Conservation (phyloP, 192 early-diverging fungal genomes). For the Backusella psychrophila region DNA sequence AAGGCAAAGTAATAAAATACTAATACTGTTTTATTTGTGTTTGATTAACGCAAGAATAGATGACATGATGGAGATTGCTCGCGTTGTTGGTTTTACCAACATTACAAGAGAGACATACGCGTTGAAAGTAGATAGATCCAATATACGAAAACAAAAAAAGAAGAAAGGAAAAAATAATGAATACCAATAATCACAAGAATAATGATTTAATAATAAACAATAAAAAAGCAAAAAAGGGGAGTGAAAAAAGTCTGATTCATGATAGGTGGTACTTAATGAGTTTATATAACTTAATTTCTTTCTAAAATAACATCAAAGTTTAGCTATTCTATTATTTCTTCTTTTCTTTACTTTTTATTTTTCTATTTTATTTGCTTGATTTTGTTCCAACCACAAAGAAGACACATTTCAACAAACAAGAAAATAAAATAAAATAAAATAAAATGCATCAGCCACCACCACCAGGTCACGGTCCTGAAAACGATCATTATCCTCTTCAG, state of each 20-base stretch:
- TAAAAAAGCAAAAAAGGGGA: neutral
- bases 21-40: neutral
- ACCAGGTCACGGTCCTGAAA: conserved; percentile 8
- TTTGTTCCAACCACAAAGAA: neutral
- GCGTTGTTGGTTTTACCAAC: neutral
- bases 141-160: neutral
- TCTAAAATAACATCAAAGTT: neutral
- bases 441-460: conserved; percentile 23
- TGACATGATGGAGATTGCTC: neutral
- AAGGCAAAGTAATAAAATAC: neutral
- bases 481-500: conserved; percentile 37
- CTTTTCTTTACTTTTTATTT: neutral
- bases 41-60: neutral
- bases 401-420: neutral
- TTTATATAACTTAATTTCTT: conserved; percentile 10
- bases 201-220: neutral
- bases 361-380: neutral
- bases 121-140: neutral
- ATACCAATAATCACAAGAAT: neutral
- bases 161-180: neutral
- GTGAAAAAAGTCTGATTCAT: neutral
- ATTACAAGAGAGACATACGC: neutral
- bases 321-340: neutral
- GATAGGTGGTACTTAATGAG: conserved; percentile 3
- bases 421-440: conserved; percentile 6